Base-by-base conservation (phyloP, 495 filamentous ascomycete genomes). In the Evernia prunastri region DNA sequence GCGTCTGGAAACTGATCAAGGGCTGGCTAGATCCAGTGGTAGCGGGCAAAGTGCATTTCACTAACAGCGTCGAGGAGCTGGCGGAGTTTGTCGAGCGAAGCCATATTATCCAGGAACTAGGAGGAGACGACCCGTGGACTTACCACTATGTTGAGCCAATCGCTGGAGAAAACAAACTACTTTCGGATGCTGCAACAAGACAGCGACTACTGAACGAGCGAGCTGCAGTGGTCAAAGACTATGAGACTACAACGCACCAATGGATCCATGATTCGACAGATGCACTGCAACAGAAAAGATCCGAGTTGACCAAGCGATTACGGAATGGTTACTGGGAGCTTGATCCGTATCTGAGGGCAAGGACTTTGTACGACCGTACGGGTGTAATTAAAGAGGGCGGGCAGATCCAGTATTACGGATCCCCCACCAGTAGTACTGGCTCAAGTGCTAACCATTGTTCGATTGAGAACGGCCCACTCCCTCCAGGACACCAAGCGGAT, bases 21-120 rank as follows among this genome's bases (percentile, higher is more conserved):
- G 91, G 92, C 71, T 97, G 93, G 95, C 86, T 98, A 43, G 94
- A 98, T 75, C 94, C 94, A 0, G 95, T 97, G 15, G 95, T 97
- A 33, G 95, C 94, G 47, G 80, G 83, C 66, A 97, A 98, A 75
- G 88, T 98, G 47, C 88, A 97, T 72, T 98, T 98, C 77, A 96
- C 91, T 63, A 93, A 91, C 67, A 90, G 82, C 66, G 72, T 84
- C 65, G 81, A 87, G 49, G 94, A 97, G 47, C 78, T 98, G 59
- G 85, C 89, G 70, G 76, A 83, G 31, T 97, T 88, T 74, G 86
- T 98, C 65, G 79, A 84, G 7, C 77, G 75, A 33, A 78, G 79
- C 47, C 89, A 87, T 60, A 91, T 97, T 67, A 79, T 85, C 61
- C 86, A 85, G 65, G 92, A 93, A 58, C 78, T 96, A 17, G 91